Evolutionary conservation across 2,329 filamentous ascomycete genomes (phyloP).

Genomic region (Penicillium sp.): DNA sequence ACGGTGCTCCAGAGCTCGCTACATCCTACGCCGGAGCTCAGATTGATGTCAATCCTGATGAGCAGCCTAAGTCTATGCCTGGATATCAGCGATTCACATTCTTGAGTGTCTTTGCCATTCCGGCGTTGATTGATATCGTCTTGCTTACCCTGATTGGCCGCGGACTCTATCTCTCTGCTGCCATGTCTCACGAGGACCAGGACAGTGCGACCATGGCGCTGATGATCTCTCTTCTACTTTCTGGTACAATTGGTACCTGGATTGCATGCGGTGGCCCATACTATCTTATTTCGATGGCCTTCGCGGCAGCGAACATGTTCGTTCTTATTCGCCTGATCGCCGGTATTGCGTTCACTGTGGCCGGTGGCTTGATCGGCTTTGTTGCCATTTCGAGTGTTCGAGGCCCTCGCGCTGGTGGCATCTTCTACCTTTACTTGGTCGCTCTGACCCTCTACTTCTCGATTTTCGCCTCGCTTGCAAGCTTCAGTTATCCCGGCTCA

Average conservation of each 20-base stretch:
- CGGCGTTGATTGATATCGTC: slow-evolving; percentile 60
- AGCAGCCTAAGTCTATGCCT: slow-evolving; percentile 45
- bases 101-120: slow-evolving; percentile 61
- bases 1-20: slow-evolving; percentile 50
- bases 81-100: slow-evolving; percentile 55
- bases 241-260: slow-evolving; percentile 62
- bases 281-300: slow-evolving; percentile 58
- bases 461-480: slow-evolving; percentile 54
- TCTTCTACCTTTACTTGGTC: slow-evolving; percentile 61
- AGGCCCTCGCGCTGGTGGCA: slow-evolving; percentile 48
- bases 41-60: slow-evolving; percentile 52
- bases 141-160: slow-evolving; percentile 59
- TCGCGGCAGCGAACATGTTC: slow-evolving; percentile 56
- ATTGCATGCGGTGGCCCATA: slow-evolving; percentile 63
- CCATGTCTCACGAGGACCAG: slow-evolving; percentile 52
- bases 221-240: slow-evolving; percentile 58
- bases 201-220: slow-evolving; percentile 57
- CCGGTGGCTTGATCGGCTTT: slow-evolving; percentile 54
- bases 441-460: slow-evolving; percentile 59
- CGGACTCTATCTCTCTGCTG: slow-evolving; percentile 60
- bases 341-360: slow-evolving; percentile 52
- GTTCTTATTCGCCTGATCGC: slow-evolving; percentile 53
- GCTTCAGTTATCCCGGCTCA: slow-evolving; percentile 55
- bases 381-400: slow-evolving; percentile 49
- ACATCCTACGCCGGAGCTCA: slow-evolving; percentile 54